A percentile compares a stretch with the other conserved stretches of the same genome.
Conservation (phyloP, 306 rosid species). For the Glycine soja region DNA sequence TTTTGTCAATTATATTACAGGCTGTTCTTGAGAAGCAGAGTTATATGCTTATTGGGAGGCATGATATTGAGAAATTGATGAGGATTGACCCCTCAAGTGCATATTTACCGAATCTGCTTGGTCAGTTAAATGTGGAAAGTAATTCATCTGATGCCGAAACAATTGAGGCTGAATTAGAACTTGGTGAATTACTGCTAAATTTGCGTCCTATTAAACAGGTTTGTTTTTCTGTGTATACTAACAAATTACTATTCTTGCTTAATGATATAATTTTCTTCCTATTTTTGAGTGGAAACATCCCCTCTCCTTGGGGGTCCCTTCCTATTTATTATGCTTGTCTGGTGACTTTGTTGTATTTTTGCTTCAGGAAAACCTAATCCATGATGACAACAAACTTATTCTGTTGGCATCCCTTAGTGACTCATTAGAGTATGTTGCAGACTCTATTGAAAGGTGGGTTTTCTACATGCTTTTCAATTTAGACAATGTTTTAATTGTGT, state of each 20-base stretch:
- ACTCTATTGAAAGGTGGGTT: constrained; percentile 92
- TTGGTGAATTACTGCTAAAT: constrained; percentile 72
- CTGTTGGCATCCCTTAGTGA: constrained; percentile 98
- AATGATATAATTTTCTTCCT: background rate
- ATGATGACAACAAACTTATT: constrained; percentile 93
- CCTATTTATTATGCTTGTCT: constrained; percentile 39
- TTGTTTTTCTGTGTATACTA: constrained; percentile 33
- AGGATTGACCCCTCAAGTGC: constrained; percentile 83
- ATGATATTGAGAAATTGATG: constrained; percentile 95
- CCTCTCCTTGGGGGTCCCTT: background rate
- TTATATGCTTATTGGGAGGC: constrained; percentile 98
- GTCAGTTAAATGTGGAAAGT: constrained; percentile 59
- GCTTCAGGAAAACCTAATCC: constrained; percentile 90
- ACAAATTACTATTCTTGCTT: constrained; percentile 22
- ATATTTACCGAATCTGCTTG: constrained; percentile 69
- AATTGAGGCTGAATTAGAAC: constrained; percentile 77
- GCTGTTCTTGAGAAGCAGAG: constrained; percentile 99
- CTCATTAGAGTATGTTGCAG: constrained; percentile 96
- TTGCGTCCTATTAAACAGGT: constrained; percentile 98
- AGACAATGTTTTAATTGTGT: constrained; percentile 35
- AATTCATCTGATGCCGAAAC: constrained; percentile 78
- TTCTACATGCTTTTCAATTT: constrained; percentile 36
- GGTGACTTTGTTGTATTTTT: constrained; percentile 40
- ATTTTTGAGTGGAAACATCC: background rate
- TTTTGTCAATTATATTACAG: constrained; percentile 58